Evolutionary conservation across 2,329 filamentous ascomycete species (phyloP).

Genomic region (Pseudonectria foliicola): DNA sequence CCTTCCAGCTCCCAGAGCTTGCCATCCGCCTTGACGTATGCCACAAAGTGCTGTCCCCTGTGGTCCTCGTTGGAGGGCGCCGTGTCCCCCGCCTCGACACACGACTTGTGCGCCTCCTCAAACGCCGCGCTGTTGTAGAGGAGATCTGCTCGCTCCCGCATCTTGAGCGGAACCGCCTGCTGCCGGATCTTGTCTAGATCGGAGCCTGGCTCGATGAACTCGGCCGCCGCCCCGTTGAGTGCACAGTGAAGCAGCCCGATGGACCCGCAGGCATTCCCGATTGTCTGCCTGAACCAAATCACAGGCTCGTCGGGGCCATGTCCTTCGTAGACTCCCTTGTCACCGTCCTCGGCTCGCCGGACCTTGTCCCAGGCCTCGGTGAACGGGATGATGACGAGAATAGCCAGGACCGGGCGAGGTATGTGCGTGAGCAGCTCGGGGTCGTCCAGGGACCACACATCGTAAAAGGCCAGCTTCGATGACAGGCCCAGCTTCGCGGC

Average conservation of each 20-base stretch:
- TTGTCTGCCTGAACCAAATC: slow-evolving; percentile 68
- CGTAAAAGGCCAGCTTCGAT: slow-evolving; percentile 61
- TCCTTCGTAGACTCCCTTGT: slow-evolving; percentile 1
- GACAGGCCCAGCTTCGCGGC: slow-evolving; percentile 71
- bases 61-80: neutral
- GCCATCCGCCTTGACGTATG: neutral
- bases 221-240: slow-evolving; percentile 42
- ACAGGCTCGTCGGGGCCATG: slow-evolving; percentile 28
- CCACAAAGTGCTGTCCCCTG: too few species aligned
- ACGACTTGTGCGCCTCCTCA: neutral
- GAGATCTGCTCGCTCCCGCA: slow-evolving; percentile 1
- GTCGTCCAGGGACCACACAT: slow-evolving; percentile 80
- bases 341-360: neutral
- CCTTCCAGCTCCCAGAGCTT: slow-evolving; percentile 12
- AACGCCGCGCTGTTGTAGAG: slow-evolving; percentile 3
- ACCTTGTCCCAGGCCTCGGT: slow-evolving; percentile 61
- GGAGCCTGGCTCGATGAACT: slow-evolving; percentile 22
- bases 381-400: slow-evolving; percentile 80
- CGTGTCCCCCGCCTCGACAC: neutral
- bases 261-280: slow-evolving; percentile 63
- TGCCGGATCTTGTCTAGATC: slow-evolving; percentile 48
- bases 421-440: slow-evolving; percentile 72
- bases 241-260: slow-evolving; percentile 61
- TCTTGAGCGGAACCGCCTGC: slow-evolving; percentile 46
- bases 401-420: slow-evolving; percentile 71